A percentile compares a stretch with the other conserved stretches of the same genome.
Conservation (phyloP, 768 basidiomycete species). For the Mycena floridula region DNA sequence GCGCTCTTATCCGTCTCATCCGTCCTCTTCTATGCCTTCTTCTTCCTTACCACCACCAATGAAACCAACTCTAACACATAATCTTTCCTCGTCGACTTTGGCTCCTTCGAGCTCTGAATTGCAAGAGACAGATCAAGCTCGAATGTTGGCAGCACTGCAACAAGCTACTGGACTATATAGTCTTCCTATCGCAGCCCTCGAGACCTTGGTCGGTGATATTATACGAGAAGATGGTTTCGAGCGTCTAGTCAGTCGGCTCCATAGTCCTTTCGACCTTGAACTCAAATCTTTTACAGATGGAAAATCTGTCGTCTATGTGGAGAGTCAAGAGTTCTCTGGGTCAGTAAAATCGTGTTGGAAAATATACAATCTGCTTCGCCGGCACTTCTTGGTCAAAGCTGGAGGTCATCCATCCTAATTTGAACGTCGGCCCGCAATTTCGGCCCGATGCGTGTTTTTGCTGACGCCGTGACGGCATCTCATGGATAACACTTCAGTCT, state of each 20-base stretch:
- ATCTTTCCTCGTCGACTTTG: too few relatives aligned
- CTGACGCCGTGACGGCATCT: too few relatives aligned
- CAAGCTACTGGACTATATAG: slow-evolving; percentile 46
- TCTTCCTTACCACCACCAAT: not conserved
- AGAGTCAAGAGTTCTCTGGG: slow-evolving; percentile 33
- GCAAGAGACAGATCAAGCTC: too few relatives aligned
- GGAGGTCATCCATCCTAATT: too few relatives aligned
- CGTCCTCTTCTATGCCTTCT: slow-evolving; percentile 15
- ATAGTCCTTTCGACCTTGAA: not conserved
- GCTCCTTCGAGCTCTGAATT: too few relatives aligned
- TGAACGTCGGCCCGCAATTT: too few relatives aligned
- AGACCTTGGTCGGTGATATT: slow-evolving; percentile 51
- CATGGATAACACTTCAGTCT: too few relatives aligned
- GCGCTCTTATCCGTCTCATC: slow-evolving; percentile 28
- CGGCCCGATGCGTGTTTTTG: too few relatives aligned
- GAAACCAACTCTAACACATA: not conserved
- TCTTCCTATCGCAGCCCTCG: slow-evolving; percentile 44
- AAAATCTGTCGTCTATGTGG: slow-evolving; percentile 49
- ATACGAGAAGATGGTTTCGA: slow-evolving; percentile 74
- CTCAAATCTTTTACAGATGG: slow-evolving; percentile 33
- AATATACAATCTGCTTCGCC: too few relatives aligned
- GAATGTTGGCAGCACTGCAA: slow-evolving; percentile 26
- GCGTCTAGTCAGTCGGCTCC: slow-evolving; percentile 49
- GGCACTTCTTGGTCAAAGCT: too few relatives aligned
- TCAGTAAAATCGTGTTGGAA: too few relatives aligned